Evolutionary conservation across 495 filamentous ascomycete species (phyloP), one percentile per base, ranked within the genome.

Genomic region (Neurospora sp.): DNA sequence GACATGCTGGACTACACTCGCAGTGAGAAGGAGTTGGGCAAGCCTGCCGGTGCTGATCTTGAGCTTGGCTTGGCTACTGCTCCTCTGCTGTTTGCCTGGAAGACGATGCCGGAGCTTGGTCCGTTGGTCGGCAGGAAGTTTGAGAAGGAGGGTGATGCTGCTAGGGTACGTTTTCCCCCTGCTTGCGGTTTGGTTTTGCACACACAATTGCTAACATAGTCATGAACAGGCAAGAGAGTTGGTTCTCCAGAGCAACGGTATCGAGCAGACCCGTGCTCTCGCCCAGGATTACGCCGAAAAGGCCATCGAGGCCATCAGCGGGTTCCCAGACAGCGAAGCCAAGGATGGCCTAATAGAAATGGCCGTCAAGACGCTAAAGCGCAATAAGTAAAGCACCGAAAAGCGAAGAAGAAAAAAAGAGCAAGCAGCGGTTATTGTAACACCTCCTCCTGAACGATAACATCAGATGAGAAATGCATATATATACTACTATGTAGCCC

Each of bases 1-100:
- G 96, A 99, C 80, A 92, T 99, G 92, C 86, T 99, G 77, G 96
- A 99, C 83, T 99, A 98, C 80, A 98, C 96, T 0, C 88, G 94
- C 66, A 92, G 86, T 37, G 93, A 87, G 46, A 87, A 89, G 39
- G 93, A 97, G 80, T 85, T 99, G 39, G 96, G 96, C 69, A 99
- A 99, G 80, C 94, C 96, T 1, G 92, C 94, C 9, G 96, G 94
- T 38, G 96, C 96, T 18, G 96, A 99, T 83, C 81, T 99, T 72
- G 93, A 98, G 81, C 86, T 99, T 27, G 96, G 96, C 9, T 86
- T 99, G 70, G 96, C 96, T 9, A 99, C 96, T n/a, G 96, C 96
- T 5, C 96, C 96, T 10, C 82, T 98, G 70, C 83, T 99, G 44
- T 99, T 98, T 83, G 96, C 96, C 5, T 98, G 96, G 96, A 95